These are phyloP conservation scores for Clitopilus passeckerianus DNA, from an alignment of 768 basidiomycete species.

Conservation along the genomic window DNA sequence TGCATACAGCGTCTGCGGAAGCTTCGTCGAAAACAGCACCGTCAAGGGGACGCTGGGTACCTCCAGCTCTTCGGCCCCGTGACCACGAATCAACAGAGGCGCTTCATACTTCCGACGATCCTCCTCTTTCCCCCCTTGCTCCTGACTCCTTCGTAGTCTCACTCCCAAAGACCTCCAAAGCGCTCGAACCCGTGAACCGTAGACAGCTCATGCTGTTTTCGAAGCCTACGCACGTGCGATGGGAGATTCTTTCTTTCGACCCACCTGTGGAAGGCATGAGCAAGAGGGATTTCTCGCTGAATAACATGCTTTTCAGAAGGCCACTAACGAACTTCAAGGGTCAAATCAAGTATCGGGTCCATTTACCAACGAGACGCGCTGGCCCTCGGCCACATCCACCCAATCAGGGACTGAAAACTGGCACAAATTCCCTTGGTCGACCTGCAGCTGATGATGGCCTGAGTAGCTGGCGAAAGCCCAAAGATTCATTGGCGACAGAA, in stretches of 20 bases:
- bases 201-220: conserved; percentile 43
- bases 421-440: conserved; percentile 36
- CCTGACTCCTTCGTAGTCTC: conserved; percentile 35
- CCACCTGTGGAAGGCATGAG: conserved; percentile 67
- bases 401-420: conserved; percentile 16
- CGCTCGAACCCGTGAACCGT: conserved; percentile 39
- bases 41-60: conserved; percentile 46
- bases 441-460: conserved; percentile 37
- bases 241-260: conserved; percentile 67
- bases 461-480: conserved; percentile 40
- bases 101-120: conserved; percentile 43
- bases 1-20: conserved; percentile 36
- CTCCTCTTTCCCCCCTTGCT: conserved; percentile 40
- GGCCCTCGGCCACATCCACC: conserved; percentile 16
- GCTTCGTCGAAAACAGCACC: conserved; percentile 18
- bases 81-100: conserved; percentile 37
- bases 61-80: conserved; percentile 45
- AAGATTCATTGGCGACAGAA: not conserved
- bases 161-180: conserved; percentile 39
- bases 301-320: conserved; percentile 59
- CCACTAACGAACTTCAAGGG: conserved; percentile 29
- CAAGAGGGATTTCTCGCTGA: conserved; percentile 54
- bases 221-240: conserved; percentile 35
- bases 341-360: conserved; percentile 34
- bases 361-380: conserved; percentile 29